Evolutionary conservation across 2,329 filamentous ascomycete genomes (phyloP), one percentile per base, ranked within the genome.

Genomic region (Aspergillus ochraceoroseus): DNA sequence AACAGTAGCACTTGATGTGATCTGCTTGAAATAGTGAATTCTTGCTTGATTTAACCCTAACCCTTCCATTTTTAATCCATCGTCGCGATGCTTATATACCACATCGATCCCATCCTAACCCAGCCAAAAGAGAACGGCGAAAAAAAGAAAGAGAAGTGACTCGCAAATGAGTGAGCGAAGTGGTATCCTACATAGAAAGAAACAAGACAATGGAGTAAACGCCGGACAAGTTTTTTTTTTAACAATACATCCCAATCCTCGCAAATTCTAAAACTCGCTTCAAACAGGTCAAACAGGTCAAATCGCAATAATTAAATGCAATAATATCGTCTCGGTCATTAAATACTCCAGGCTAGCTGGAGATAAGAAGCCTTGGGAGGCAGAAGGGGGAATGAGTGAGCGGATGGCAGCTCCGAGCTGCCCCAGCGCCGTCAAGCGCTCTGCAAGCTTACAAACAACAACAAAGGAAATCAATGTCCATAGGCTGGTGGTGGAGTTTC

Each of bases 401-500:
- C 29, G 46, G 38, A 42, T 14, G 30, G 42, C 46, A 46, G 43
- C 44, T 44, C 41, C 23, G 47, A 36, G 18, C 18, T 32, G 12
- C 31, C 33, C n/a, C 23, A 30, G 38, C 34, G 20, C 22, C 38
- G 35, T 38, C 35, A 30, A 41, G 26, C 28, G 31, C 20, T 20
- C 17, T 13, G 37, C 31, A 25, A 20, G 31, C 11, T 19, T 13
- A 30, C 19, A 38, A 9, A 26, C 29, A 6, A 12, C 13, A 13
- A 38, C 5, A 22, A 22, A 22, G 20, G 28, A 17, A 32, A 29
- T 58, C 51, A 71, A 41, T 66, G 64, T 20, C 67, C 66, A 51
- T 71, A 71, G 18, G 68, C 68, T 18, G 68, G 68, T 11, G 68
- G 68, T 36, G 67, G 67, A 17, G 54, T 49, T 36, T 63, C 59